Evolutionary conservation across 225 moss, liverwort and hornwort species (phyloP), one percentile per base, ranked within the genome.

Genomic region (Marchantia paleacea): DNA sequence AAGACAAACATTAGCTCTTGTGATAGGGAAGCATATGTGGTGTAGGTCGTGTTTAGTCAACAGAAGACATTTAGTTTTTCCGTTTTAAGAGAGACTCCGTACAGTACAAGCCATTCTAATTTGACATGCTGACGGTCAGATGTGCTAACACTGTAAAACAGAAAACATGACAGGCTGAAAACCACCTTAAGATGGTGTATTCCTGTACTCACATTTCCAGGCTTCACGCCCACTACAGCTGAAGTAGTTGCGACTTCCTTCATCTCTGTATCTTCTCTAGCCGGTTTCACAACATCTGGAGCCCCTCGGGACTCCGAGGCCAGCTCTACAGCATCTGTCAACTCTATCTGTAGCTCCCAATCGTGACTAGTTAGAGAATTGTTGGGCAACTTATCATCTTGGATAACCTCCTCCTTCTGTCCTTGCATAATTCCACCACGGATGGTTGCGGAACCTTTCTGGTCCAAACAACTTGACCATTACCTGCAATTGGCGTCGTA

Each of bases 381-480:
- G 14, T 10, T 81, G 30, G 3, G 31, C 54, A 49, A 69, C 71
- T 12, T 20, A 51, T 84, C 58, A 72, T 75, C 18, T 61, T 3
- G 75, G 30, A 20, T 64, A 10, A 62, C 55, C 16, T 83, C 78
- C 54, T 90, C 83, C 22, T 81, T 1, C 14, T 52, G 25, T 87
- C 83, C 76, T 87, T 84, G 15, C 71, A 15, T 48, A 79, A 11
- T 25, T 90, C 76, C 8, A 51, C 31, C 69, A 24, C 30, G 20
- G 19, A 3, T 75, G 76, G 75, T 68, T 75, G 82, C 29, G 89
- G 83, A 78, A 81, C 54, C 39, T 97, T 97, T 3, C 85, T 89
- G 2, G 95, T 12, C 97, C 97, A 97, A 24, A 88, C 82, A 61
- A 78, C 90, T 55, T 86, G 88, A 7, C 81, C 77, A 64, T 0